These are phyloP conservation scores for Pyrenula aspistea DNA, from an alignment of 495 filamentous ascomycete genomes.

Conservation along the genomic window DNA sequence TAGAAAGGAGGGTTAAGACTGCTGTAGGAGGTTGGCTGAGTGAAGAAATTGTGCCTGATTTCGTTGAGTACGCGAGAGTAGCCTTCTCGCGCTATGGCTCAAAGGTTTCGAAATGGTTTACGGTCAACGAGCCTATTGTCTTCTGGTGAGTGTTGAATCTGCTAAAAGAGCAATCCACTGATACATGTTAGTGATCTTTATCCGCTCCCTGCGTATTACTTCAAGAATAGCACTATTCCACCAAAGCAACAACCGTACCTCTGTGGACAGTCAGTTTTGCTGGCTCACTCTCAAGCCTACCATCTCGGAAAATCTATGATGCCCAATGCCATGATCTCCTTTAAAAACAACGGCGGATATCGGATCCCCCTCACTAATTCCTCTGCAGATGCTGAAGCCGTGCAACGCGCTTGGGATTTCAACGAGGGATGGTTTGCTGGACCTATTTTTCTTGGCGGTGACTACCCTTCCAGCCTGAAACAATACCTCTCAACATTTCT, in stretches of 20 bases:
- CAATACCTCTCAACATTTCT: constrained; percentile 13
- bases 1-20: neutral
- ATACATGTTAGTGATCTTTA: constrained; percentile 8
- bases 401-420: constrained; percentile 27
- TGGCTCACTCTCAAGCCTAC: constrained; percentile 22
- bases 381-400: constrained; percentile 11
- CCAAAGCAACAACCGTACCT: constrained; percentile 16
- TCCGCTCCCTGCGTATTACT: constrained; percentile 20
- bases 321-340: constrained; percentile 17
- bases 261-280: constrained; percentile 23
- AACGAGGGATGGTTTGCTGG: constrained; percentile 25
- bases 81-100: constrained; percentile 28
- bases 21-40: constrained; percentile 19
- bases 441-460: constrained; percentile 27
- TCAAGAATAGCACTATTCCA: constrained; percentile 19
- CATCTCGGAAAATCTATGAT: constrained; percentile 19
- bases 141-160: constrained; percentile 10
- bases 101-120: constrained; percentile 32
- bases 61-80: constrained; percentile 26
- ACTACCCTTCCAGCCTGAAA: constrained; percentile 24
- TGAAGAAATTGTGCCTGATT: constrained; percentile 21
- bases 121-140: constrained; percentile 30
- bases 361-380: constrained; percentile 18
- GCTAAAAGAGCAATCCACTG: no score
- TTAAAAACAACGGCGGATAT: constrained; percentile 26